phyloP scores from a whole-genome alignment of 805 yeast genomes.

The Cyberlindnera meyerae region DNA sequence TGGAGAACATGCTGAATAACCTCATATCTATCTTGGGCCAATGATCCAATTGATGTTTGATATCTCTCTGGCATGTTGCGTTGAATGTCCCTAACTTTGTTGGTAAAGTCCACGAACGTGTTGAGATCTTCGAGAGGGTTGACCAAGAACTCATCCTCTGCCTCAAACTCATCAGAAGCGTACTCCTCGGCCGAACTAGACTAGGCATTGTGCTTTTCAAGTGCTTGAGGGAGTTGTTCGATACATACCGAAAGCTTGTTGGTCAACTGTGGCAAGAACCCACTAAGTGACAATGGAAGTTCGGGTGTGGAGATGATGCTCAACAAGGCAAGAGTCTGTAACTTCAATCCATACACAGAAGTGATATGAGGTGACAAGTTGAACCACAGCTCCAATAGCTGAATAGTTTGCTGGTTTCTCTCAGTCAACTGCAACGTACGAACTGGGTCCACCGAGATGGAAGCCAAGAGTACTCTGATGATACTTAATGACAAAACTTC shows the following conservation, averaged over 20 bases:
- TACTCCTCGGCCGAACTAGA: constrained; percentile 1
- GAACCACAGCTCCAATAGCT: constrained; percentile 63
- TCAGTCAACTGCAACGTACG: constrained; percentile 50
- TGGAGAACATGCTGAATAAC: constrained; percentile 4
- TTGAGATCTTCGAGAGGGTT: constrained; percentile 77
- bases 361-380: constrained; percentile 42
- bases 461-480: constrained; percentile 57
- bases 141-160: constrained; percentile 69
- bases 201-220: too few relatives aligned
- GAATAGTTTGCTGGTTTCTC: constrained; percentile 39
- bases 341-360: constrained; percentile 74
- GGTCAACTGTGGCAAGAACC: constrained; percentile 45
- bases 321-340: constrained; percentile 63
- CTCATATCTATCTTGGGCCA: constrained; percentile 27
- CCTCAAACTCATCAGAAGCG: constrained; percentile 22
- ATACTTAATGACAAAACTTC: constrained; percentile 40
- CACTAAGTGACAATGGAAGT: constrained; percentile 32
- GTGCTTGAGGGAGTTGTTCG: constrained; percentile 66
- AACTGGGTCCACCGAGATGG: constrained; percentile 57
- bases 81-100: constrained; percentile 46
- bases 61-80: constrained; percentile 43
- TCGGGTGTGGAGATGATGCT: constrained; percentile 40
- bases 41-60: constrained; percentile 26
- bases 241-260: constrained; percentile 46
- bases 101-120: constrained; percentile 59